phyloP scores from a whole-genome alignment of 1,284 basidiomycete genomes.

The Tylopilus microsporus region DNA sequence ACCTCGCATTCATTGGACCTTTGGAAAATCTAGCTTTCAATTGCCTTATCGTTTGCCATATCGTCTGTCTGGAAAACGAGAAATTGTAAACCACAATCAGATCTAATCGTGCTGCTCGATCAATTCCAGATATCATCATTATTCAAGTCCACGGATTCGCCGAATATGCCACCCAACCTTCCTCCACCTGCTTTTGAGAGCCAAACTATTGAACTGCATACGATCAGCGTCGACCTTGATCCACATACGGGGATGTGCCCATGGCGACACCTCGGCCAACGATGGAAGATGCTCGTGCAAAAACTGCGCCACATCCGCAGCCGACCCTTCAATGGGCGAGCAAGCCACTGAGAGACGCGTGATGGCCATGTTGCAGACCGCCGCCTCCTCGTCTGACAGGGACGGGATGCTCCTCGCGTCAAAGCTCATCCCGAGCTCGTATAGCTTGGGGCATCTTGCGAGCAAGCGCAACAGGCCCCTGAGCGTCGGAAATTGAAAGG shows the following conservation, averaged over 20 bases:
- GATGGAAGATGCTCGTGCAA: not conserved
- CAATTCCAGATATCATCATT: not conserved
- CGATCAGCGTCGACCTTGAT: not conserved
- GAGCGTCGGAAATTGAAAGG: no score
- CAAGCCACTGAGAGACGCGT: not conserved
- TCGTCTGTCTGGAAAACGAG: not conserved
- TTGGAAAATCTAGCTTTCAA: not conserved
- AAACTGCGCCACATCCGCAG: not conserved
- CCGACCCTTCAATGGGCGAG: not conserved
- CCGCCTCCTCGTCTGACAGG: no score
- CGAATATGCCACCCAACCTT: not conserved
- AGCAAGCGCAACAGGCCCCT: not conserved
- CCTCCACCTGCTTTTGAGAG: not conserved
- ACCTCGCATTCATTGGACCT: constrained; percentile 1
- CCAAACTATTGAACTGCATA: not conserved
- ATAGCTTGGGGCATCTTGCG: not conserved
- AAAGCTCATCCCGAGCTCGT: not conserved
- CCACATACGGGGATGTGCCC: not conserved
- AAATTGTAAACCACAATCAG: not conserved
- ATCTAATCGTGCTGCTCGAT: no score
- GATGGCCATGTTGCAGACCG: no score
- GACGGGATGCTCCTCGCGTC: not conserved
- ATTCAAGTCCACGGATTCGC: not conserved
- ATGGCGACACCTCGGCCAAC: not conserved
- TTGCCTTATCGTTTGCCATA: not conserved